phyloP scores from a whole-genome alignment of 2,329 filamentous ascomycete genomes.

The Dactylella cylindrospora region DNA sequence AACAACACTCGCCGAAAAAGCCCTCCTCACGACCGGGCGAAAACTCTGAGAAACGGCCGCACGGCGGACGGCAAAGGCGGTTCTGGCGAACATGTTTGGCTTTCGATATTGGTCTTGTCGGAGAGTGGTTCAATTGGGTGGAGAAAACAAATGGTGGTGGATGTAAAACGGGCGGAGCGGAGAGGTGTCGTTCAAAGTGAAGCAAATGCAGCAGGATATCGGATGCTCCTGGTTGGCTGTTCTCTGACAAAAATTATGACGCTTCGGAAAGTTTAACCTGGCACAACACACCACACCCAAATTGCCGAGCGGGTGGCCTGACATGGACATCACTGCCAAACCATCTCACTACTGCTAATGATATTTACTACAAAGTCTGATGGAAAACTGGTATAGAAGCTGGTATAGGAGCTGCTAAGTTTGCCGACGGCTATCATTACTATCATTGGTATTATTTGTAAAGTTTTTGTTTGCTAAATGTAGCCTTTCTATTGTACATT shows the following conservation, averaged over 20 bases:
- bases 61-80: conserved; percentile 34
- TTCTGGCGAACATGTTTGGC: conserved; percentile 35
- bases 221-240: conserved; percentile 36
- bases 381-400: neutral
- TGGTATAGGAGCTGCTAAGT: too few relatives aligned
- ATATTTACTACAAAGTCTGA: neutral
- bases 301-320: conserved; percentile 31
- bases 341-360: too few relatives aligned
- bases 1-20: conserved; percentile 34
- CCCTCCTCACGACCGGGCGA: conserved; percentile 34
- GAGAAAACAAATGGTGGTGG: conserved; percentile 10
- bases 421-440: neutral
- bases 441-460: conserved; percentile 8
- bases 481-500: conserved; percentile 42
- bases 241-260: conserved; percentile 39
- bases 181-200: conserved; percentile 17
- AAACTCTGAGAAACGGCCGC: conserved; percentile 30
- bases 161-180: conserved; percentile 19
- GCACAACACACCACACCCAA: conserved; percentile 25
- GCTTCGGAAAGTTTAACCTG: conserved; percentile 22
- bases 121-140: conserved; percentile 1
- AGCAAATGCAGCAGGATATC: conserved; percentile 14
- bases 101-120: neutral
- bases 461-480: too few relatives aligned
- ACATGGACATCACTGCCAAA: conserved; percentile 31